Base-by-base conservation (phyloP, 169 alveolate species). In the Eimeria necatrix region DNA sequence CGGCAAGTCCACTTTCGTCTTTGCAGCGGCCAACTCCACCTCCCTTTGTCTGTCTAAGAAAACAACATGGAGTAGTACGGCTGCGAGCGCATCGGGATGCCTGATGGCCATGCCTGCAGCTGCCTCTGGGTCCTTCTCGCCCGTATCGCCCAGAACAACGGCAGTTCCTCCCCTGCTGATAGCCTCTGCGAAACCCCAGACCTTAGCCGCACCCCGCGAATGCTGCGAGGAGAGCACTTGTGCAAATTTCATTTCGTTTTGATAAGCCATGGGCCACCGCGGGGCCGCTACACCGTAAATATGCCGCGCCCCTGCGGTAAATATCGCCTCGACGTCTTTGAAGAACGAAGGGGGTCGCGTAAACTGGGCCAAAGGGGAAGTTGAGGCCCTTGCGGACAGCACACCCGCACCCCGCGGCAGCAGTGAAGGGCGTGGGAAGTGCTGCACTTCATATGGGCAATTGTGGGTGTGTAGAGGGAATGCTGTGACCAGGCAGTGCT, bases 61-160 rank as follows among this genome's bases (percentile, higher is more conserved):
- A 53, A 92, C 95, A 48, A 74, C 24, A 74, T 92, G 95, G 22
- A 61, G 56, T 49, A 92, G 49, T 32, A 80, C 85, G 14, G 92
- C 92, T 4, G 52, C 92, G 51, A 92, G 52, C 3, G 61, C 6
- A 22, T 92, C 87, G 5, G 89, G 86, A 48, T 16, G 41, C 48
- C 22, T 56, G 61, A 64, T 48, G 10, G 95, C 95, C 81, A 92
- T 80, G n/a, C 87, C 92, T 56, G 95, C 95, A 0, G 87, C 60
- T 8, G 86, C 95, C 68, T 92, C 95, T 14, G 88, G 84, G 68
- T 92, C 95, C 24, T 64, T 59, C 61, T 92, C 95, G 60, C 95
- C 95, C 4, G 92, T 60, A 49, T 92, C 95, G 2, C 95, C 95
- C 71, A 80, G 10, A 48, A 92, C 64, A 16, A 92, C 87, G 16